A percentile compares a stretch with the other conserved stretches of the same genome.
Evolutionary conservation across 1,139 yeast genomes (phyloP).

Genomic region (Taphrina wiesneri): DNA sequence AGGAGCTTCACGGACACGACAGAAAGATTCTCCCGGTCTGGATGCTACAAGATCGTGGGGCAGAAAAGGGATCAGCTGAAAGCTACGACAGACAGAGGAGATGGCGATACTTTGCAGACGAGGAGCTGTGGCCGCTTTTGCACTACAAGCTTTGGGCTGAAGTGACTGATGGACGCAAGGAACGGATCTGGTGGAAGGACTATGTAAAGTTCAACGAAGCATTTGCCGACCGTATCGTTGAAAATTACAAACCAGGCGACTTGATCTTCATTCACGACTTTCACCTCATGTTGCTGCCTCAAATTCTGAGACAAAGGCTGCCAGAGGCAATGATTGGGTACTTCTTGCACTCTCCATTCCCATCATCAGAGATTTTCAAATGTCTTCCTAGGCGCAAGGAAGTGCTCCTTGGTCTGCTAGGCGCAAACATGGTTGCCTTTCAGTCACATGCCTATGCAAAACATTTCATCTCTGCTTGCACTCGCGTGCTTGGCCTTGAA

Average conservation of each 20-base stretch:
- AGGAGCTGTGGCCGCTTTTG: slow-evolving; percentile 88
- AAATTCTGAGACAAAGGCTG: slow-evolving; percentile 74
- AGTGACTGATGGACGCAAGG: slow-evolving; percentile 67
- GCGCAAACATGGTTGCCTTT: slow-evolving; percentile 81
- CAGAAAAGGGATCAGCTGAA: slow-evolving; percentile 45
- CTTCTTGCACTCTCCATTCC: slow-evolving; percentile 87
- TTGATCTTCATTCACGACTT: slow-evolving; percentile 95
- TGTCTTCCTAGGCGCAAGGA: slow-evolving; percentile 80
- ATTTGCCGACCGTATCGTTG: slow-evolving; percentile 73
- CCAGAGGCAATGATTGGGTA: slow-evolving; percentile 81
- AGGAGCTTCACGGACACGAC: slow-evolving; percentile 50
- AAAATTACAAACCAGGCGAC: slow-evolving; percentile 82
- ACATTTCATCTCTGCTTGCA: slow-evolving; percentile 86
- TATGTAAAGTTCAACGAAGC: slow-evolving; percentile 89
- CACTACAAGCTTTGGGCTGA: slow-evolving; percentile 71
- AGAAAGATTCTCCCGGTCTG: slow-evolving; percentile 75
- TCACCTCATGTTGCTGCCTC: slow-evolving; percentile 80
- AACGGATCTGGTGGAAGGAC: slow-evolving; percentile 83
- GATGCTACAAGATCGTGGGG: slow-evolving; percentile 53
- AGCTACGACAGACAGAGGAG: slow-evolving; percentile 58
- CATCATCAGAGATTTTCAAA: slow-evolving; percentile 91
- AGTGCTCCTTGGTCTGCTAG: slow-evolving; percentile 84
- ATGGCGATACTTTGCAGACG: slow-evolving; percentile 89
- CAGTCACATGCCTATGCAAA: slow-evolving; percentile 84
- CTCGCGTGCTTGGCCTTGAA: slow-evolving; percentile 75